Conservation (phyloP, 495 filamentous ascomycete species). For the Penicillium fimorum region DNA sequence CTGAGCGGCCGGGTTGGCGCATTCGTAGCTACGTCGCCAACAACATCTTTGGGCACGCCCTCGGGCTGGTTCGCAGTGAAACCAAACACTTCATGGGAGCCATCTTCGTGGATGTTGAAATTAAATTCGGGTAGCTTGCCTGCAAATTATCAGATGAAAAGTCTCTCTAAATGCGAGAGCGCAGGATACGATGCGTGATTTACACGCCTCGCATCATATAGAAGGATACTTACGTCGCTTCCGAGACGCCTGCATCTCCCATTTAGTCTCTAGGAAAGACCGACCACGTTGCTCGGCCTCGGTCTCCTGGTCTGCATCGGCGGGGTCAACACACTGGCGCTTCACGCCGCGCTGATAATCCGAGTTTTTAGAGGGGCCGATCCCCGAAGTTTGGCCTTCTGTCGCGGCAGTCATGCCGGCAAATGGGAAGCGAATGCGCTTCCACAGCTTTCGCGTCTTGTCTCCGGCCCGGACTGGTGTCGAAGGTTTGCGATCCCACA, state of each 20-base stretch:
- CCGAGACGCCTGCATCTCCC: slow-evolving; percentile 34
- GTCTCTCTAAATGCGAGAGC: background rate
- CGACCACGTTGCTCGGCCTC: slow-evolving; percentile 21
- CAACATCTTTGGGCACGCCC: background rate
- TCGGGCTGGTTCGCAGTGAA: slow-evolving; percentile 8
- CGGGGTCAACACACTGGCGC: slow-evolving; percentile 38
- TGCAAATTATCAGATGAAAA: slow-evolving; percentile 15
- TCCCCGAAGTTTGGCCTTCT: slow-evolving; percentile 32
- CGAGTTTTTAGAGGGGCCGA: slow-evolving; percentile 32
- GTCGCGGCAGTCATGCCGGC: slow-evolving; percentile 37
- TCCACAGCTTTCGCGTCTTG: slow-evolving; percentile 52
- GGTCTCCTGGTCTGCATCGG: slow-evolving; percentile 12
- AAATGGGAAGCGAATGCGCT: slow-evolving; percentile 45
- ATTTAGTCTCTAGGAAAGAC: slow-evolving; percentile 44
- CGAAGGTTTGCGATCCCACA: slow-evolving; percentile 56
- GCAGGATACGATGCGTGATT: background rate
- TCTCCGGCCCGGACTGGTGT: slow-evolving; percentile 46
- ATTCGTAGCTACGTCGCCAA: slow-evolving; percentile 17
- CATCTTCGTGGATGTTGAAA: slow-evolving; percentile 24
- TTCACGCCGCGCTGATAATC: slow-evolving; percentile 44
- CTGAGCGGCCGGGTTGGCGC: slow-evolving; percentile 12
- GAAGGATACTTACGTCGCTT: slow-evolving; percentile 39
- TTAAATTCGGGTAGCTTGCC: slow-evolving; percentile 39
- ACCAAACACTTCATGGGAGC: background rate
- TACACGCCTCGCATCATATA: background rate